A percentile compares a stretch with the other conserved stretches of the same genome.
Evolutionary conservation across 225 moss, liverwort and hornwort species (phyloP).

Genomic region (Takakia lepidozioides): DNA sequence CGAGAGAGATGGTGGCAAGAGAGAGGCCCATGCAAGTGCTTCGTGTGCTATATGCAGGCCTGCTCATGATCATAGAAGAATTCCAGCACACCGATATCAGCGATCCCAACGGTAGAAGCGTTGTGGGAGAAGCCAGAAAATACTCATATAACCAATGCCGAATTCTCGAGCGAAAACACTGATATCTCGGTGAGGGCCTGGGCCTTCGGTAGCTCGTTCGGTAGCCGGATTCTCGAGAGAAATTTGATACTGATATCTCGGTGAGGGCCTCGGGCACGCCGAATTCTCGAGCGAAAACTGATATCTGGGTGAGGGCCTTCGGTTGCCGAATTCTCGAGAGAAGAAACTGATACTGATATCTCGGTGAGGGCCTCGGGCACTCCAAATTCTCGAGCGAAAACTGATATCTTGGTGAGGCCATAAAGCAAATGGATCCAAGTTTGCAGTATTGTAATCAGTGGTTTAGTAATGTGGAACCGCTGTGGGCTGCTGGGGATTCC

Average conservation of each 20-base stretch:
- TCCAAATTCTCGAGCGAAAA: constrained; percentile 43
- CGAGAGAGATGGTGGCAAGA: constrained; percentile 38
- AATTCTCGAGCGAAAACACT: constrained; percentile 14
- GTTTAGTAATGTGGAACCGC: too few relatives aligned
- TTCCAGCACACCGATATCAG: constrained; percentile 57
- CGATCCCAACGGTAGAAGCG: constrained; percentile 46
- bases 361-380: constrained; percentile 39
- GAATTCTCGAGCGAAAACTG: constrained; percentile 45
- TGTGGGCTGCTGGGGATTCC: too few relatives aligned
- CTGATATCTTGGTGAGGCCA: constrained; percentile 43
- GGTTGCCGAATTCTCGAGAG: constrained; percentile 41
- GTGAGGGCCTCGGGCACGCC: constrained; percentile 39
- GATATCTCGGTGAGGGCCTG: too few relatives aligned
- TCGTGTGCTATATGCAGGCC: constrained; percentile 61
- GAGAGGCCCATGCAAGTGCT: constrained; percentile 57
- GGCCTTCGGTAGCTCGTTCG: constrained; percentile 14
- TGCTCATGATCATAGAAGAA: constrained; percentile 63
- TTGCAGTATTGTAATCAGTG: too few relatives aligned
- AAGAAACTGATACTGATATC: constrained; percentile 43
- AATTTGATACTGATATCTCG: constrained; percentile 41
- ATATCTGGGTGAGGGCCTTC: constrained; percentile 39
- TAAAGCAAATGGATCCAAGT: too few relatives aligned
- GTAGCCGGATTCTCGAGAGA: constrained; percentile 36
- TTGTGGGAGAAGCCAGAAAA: constrained; percentile 69
- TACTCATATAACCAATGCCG: constrained; percentile 25